Conservation (phyloP, 805 yeast species). For the Ascoidea tarda region DNA sequence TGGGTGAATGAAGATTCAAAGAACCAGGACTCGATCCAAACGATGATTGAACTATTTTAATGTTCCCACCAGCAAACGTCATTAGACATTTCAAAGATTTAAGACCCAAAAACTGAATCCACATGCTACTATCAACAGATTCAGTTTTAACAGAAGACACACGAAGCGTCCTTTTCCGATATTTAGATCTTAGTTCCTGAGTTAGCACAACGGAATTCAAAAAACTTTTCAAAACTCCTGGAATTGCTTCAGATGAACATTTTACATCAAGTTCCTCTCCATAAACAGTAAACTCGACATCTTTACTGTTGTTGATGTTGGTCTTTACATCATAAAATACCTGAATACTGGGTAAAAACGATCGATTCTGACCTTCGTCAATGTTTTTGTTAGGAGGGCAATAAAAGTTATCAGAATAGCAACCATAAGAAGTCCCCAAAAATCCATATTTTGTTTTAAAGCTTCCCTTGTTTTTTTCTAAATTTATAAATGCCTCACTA, state of each 20-base stretch:
- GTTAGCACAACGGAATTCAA: slow-evolving; percentile 5
- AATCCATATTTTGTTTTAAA: slow-evolving; percentile 57
- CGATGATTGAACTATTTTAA: slow-evolving; percentile 29
- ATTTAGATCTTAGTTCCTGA: slow-evolving; percentile 5
- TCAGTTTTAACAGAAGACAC: background rate
- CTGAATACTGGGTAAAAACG: slow-evolving; percentile 58
- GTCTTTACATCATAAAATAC: slow-evolving; percentile 27
- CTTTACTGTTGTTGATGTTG: slow-evolving; percentile 15
- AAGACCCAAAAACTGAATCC: slow-evolving; percentile 4
- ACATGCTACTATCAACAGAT: background rate
- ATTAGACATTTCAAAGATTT: slow-evolving; percentile 35
- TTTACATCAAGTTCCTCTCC: slow-evolving; percentile 65
- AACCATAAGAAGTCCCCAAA: slow-evolving; percentile 57
- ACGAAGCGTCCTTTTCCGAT: background rate
- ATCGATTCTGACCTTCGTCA: slow-evolving; percentile 36
- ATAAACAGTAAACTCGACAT: slow-evolving; percentile 34
- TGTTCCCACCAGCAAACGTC: slow-evolving; percentile 57
- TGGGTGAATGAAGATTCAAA: slow-evolving; percentile 43
- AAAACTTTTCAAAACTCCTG: slow-evolving; percentile 6
- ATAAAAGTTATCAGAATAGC: slow-evolving; percentile 32
- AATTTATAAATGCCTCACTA: slow-evolving; percentile 53
- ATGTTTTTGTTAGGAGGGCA: slow-evolving; percentile 26
- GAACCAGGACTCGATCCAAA: slow-evolving; percentile 25
- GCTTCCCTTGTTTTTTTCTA: slow-evolving; percentile 49
- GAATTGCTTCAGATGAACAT: slow-evolving; percentile 40